Conservation (phyloP, 257 asterid genomes). For the Nicotiana noctiflora region DNA sequence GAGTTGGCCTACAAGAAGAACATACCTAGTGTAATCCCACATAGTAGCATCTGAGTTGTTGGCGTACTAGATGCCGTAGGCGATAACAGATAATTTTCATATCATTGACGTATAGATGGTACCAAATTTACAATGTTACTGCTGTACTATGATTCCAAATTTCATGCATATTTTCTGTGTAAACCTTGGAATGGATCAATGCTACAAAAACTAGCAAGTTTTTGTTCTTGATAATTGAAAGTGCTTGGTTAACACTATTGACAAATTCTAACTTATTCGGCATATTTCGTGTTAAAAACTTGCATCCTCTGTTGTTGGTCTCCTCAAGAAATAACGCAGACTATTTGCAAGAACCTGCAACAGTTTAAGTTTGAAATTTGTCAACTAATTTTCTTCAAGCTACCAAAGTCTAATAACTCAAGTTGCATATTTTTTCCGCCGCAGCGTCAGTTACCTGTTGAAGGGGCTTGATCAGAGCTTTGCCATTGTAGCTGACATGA, state of each 20-base stretch:
- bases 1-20: no score
- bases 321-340: constrained; percentile 73
- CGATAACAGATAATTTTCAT: no score
- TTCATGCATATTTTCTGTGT: constrained; percentile 7
- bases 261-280: background rate
- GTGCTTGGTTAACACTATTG: background rate
- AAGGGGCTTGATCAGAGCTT: constrained; percentile 83
- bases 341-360: constrained; percentile 85
- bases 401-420: background rate
- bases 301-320: constrained; percentile 79
- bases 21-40: no score
- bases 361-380: background rate
- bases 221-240: background rate
- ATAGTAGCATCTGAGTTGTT: no score
- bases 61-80: no score
- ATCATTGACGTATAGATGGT: background rate
- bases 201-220: background rate
- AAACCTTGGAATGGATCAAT: constrained; percentile 3
- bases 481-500: constrained; percentile 83
- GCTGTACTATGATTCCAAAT: background rate
- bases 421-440: background rate
- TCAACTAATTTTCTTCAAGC: background rate
- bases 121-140: background rate
- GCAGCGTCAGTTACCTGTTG: constrained; percentile 50
- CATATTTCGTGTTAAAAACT: constrained; percentile 49